Base-by-base conservation (phyloP, 225 moss, liverwort and hornwort genomes). In the Physcomitrellopsis africana region DNA sequence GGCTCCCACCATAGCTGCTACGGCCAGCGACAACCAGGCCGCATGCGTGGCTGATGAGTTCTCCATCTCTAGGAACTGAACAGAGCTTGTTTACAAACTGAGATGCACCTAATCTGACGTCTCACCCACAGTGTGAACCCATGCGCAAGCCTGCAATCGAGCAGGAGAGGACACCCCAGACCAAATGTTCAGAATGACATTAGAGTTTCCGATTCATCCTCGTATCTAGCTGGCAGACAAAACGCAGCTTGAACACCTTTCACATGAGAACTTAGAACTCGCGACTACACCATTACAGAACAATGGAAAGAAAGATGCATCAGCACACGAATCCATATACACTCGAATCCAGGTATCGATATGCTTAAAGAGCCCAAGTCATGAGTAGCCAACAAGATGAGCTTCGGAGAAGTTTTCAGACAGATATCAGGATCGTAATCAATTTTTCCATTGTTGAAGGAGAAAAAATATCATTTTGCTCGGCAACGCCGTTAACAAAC, bases 1-100 rank as follows among this genome's bases (percentile, higher is more conserved):
- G 18, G 86, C 86, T 60, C 86, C 86, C 70, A 86, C 77, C 63
- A 83, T 57, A 61, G 86, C 77, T 27, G 86, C 86, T 77, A 80
- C 46, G 23, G 77, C 86, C 58, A 86, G 68, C 17, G 86, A 83
- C 51, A 86, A 67, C 86, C 86, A 86, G n/a, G 82, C 67, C 62
- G 74, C 77, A 69, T 80, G 79, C 27, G 74, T 18, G 63, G 66
- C 65, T 51, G 82, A 70, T 10, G 86, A 67, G 23, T 27, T 68
- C 61, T 80, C 82, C 86, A 86, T 86, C 59, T 52, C 51, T 59
- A 45, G 51, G 15, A 63, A 46, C 49, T 32, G 29, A 18, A 32
- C 17, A 54, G 24, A 52, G 3, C 54, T 55, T 24, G 26, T 60
- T 63, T 22, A 9, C 9, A 58, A 26, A 58, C 12, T 58, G 58